A percentile compares a stretch with the other conserved stretches of the same genome.
Conservation (phyloP, 352 stramenopile species). For the Phytopythium boreale region DNA sequence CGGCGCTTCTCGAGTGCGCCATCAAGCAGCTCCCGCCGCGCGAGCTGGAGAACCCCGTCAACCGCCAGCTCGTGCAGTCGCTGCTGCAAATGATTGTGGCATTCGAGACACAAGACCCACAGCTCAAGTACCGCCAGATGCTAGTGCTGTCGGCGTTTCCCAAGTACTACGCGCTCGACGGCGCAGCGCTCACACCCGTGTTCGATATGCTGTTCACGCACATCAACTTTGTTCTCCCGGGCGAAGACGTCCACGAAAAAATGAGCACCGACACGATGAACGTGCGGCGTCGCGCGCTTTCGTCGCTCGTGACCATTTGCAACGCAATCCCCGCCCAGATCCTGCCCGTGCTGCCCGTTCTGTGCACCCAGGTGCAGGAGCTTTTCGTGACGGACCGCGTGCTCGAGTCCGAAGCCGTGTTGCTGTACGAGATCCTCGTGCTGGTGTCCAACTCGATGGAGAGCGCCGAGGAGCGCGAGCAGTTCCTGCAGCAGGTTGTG, state of each 20-base stretch:
- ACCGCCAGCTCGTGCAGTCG: conserved; percentile 36
- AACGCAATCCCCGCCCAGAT: conserved; percentile 72
- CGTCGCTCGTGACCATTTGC: conserved; percentile 76
- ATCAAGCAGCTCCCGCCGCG: conserved; percentile 63
- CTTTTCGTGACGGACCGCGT: conserved; percentile 70
- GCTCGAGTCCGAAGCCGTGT: conserved; percentile 70
- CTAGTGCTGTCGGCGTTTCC: conserved; percentile 65
- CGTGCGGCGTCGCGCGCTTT: conserved; percentile 58
- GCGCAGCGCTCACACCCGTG: conserved; percentile 51
- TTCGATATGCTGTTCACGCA: conserved; percentile 76
- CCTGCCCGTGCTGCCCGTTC: conserved; percentile 65
- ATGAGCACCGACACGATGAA: conserved; percentile 76
- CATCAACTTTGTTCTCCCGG: conserved; percentile 69
- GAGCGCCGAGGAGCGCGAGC: conserved; percentile 48
- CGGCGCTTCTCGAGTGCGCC: conserved; percentile 66
- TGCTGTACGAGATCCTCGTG: conserved; percentile 83
- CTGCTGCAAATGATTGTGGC: conserved; percentile 54
- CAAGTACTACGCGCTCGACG: conserved; percentile 73
- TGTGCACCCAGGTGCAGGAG: conserved; percentile 66
- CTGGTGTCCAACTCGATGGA: conserved; percentile 79
- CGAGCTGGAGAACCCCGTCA: conserved; percentile 37
- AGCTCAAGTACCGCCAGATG: conserved; percentile 75
- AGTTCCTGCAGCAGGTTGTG: conserved; percentile 75
- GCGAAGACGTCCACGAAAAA: conserved; percentile 55
- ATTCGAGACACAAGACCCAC: conserved; percentile 51